Evolutionary conservation across 768 basidiomycete genomes (phyloP).

Genomic region (Hericium rajendrae): DNA sequence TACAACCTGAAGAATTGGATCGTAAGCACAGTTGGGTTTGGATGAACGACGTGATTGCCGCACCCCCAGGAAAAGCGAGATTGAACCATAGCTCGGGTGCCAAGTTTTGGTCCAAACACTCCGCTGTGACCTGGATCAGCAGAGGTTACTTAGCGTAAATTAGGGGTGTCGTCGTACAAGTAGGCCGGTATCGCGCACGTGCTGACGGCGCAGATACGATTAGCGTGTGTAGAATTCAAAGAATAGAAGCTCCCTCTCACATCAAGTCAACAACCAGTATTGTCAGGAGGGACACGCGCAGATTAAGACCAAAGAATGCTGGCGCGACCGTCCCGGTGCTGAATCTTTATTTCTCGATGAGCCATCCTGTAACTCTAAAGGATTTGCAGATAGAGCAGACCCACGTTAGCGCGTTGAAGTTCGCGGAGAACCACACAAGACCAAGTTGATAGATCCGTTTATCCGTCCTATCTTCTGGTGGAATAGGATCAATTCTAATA

Average conservation of each 20-base stretch:
- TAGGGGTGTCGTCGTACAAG: conserved; percentile 21
- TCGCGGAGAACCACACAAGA: conserved; percentile 65
- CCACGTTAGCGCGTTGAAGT: conserved; percentile 53
- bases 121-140: conserved; percentile 22
- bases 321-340: conserved; percentile 43
- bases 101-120: conserved; percentile 44
- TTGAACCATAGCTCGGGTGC: conserved; percentile 50
- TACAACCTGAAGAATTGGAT: conserved; percentile 24
- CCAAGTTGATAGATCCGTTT: conserved; percentile 56
- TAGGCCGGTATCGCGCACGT: conserved; percentile 27
- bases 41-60: neutral
- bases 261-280: conserved; percentile 36
- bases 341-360: conserved; percentile 22
- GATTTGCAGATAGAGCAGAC: conserved; percentile 9
- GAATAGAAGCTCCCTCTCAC: conserved; percentile 19
- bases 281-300: conserved; percentile 31
- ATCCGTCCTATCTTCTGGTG: conserved; percentile 40
- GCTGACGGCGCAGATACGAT: conserved; percentile 12
- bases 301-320: conserved; percentile 36
- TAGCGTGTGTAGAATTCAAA: conserved; percentile 2
- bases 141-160: conserved; percentile 21
- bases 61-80: conserved; percentile 46
- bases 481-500: conserved; percentile 43
- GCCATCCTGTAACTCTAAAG: neutral
- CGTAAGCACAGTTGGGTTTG: neutral